Evolutionary conservation across 352 stramenopile genomes (phyloP).

Genomic region (Globisporangium nunn): DNA sequence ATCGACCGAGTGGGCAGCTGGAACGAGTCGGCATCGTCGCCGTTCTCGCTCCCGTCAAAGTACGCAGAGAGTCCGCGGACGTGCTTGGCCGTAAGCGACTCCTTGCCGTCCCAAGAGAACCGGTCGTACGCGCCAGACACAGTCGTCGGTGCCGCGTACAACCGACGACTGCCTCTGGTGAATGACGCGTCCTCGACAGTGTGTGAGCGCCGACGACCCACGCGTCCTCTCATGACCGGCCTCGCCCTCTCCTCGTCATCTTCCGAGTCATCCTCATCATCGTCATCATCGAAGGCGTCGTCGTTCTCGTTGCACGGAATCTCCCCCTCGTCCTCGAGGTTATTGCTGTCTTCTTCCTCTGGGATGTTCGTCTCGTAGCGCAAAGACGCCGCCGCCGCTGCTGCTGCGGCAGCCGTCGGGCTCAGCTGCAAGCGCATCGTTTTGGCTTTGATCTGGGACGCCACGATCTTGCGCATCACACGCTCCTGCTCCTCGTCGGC

Average conservation of each 20-base stretch:
- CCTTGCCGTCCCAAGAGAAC: conserved; percentile 9
- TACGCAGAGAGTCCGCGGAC: conserved; percentile 8
- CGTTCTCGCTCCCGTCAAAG: conserved; percentile 11
- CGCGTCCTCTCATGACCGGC: background rate
- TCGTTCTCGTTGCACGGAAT: conserved; percentile 15
- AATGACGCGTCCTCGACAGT: conserved; percentile 17
- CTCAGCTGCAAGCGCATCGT: conserved; percentile 48
- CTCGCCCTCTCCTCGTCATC: background rate
- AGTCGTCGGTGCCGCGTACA: conserved; percentile 15
- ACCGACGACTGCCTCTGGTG: conserved; percentile 9
- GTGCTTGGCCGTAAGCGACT: conserved; percentile 4
- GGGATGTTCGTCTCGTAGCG: conserved; percentile 21
- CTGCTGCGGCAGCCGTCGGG: background rate
- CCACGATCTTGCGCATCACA: conserved; percentile 60
- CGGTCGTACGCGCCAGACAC: conserved; percentile 1
- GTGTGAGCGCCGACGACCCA: conserved; percentile 15
- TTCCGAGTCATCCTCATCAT: conserved; percentile 2
- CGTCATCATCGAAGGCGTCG: conserved; percentile 3
- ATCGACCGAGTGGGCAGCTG: conserved; percentile 5
- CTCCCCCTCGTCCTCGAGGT: background rate
- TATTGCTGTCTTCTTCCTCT: conserved; percentile 20
- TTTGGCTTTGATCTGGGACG: conserved; percentile 54
- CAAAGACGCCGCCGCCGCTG: background rate
- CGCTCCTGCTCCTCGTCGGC: conserved; percentile 43
- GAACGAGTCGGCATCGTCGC: conserved; percentile 7